Base-by-base conservation (phyloP, 345 rosid species). In the Mallotus nudiflorus region DNA sequence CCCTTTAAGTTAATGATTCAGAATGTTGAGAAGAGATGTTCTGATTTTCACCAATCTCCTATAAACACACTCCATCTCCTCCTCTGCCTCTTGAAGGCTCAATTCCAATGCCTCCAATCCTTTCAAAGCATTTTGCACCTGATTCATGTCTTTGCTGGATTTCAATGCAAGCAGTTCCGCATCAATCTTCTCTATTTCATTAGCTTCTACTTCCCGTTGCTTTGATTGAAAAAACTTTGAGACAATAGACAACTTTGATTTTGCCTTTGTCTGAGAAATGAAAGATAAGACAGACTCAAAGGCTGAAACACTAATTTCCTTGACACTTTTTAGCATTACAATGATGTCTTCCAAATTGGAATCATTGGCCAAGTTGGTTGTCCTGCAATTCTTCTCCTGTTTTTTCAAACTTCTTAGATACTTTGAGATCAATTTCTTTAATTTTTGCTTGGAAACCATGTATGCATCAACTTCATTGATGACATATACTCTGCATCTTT, bases 151-250 rank as follows among this genome's bases (percentile, higher is more conserved):
- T 35, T 71, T 62, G 44, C 33, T 63, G 16, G 50, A 35, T 53
- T 70, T 72, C 10, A 75, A n/a, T 24, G n/a, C 60, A 20, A 50
- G 9, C 62, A 79, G 68, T 10, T 29, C 29, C n/a, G 24, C 52
- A n/a, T 73, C 73, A 15, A 79, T 16, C 8, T 50, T 66, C 42
- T 51, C 63, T 33, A 60, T 14, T 35, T 76, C 57, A 66, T 12
- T 35, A 22, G n/a, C 49, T 7, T 56, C 62, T 25, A 25, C 22
- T 60, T 69, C 70, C 29, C 29, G 58, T 25, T 22, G n/a, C 42
- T 70, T 80, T 27, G 74, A 59, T 50, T 64, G 63, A 22, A 68
- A 28, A 13, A 75, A 18, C 22, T 68, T 75, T 8, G 72, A 52
- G 49, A 75, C 46, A 35, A 59, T 13, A n/a, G 64, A 18, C 45